Evolutionary conservation across 495 filamentous ascomycete species (phyloP), one percentile per base, ranked within the genome.

Genomic region (Staphylotrichum longicolle): DNA sequence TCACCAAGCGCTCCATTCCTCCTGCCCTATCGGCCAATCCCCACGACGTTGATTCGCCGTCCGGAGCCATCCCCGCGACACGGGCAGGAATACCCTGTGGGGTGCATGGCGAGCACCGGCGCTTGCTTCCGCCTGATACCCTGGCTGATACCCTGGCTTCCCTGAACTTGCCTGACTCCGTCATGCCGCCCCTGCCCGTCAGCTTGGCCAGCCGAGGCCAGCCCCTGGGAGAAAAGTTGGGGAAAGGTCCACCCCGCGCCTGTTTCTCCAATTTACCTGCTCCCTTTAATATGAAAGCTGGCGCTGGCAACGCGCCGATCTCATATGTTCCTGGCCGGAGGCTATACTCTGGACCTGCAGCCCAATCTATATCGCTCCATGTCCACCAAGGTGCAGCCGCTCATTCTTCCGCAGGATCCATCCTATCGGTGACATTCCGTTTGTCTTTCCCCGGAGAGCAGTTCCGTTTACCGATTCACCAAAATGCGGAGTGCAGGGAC

Each of bases 391-490:
- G 61, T 10, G 49, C 57, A 61, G 60, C 53, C 62, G 61, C 32
- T 59, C 56, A 66, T 68, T 66, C 67, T 65, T 54, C 69, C 69
- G 66, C 54, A 32, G 63, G 51, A 61, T 61, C 71, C 69, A 66
- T 69, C 66, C 69, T 65, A 66, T 68, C 67, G 69, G 69, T 70
- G 63, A 58, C 68, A n/a, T 65, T 58, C 59, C 66, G 40, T 64
- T 62, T 68, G 37, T 41, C 41, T 60, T 34, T 62, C 63, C 67
- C 61, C 65, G 69, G 67, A 67, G 62, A 58, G 45, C 39, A 9
- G 50, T 72, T 68, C 69, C 71, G 67, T 58, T 40, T 49, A 20
- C 57, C 53, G 51, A 57, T 61, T 63, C 67, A 60, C 66, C 57
- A 60, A 55, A 62, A 67, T 70, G 63, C 62, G 62, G 58, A 68